Evolutionary conservation across 1,284 basidiomycete species (phyloP).

Genomic region (Pseudozyma flocculosa): DNA sequence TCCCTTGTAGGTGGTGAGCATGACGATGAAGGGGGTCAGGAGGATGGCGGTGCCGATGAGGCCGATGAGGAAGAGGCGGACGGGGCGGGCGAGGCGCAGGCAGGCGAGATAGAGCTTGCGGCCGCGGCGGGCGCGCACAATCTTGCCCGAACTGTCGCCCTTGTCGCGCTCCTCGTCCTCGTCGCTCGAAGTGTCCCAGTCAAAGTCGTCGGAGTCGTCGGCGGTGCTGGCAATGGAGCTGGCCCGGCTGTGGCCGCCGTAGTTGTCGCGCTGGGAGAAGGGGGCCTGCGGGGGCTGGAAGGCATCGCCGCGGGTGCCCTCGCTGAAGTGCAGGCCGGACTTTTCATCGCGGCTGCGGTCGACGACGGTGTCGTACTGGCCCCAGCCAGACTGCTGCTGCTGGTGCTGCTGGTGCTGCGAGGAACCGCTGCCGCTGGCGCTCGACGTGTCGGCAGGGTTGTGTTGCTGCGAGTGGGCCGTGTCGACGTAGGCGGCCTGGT

Average conservation of each 20-base stretch:
- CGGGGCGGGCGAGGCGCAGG: slow-evolving; percentile 45
- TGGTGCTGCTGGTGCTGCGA: slow-evolving; percentile 9
- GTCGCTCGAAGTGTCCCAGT: slow-evolving; percentile 48
- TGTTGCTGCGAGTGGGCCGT: not conserved
- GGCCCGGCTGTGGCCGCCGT: slow-evolving; percentile 15
- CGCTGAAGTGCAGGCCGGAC: slow-evolving; percentile 12
- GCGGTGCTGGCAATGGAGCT: slow-evolving; percentile 36
- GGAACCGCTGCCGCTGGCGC: slow-evolving; percentile 17
- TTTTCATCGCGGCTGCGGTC: slow-evolving; percentile 21
- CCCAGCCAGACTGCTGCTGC: slow-evolving; percentile 17
- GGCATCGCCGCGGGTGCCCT: slow-evolving; percentile 1
- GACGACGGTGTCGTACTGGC: slow-evolving; percentile 27
- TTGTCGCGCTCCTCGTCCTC: slow-evolving; percentile 31
- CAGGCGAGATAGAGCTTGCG: slow-evolving; percentile 44
- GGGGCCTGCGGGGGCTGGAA: slow-evolving; percentile 30
- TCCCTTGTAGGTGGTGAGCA: slow-evolving; percentile 26
- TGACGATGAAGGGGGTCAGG: slow-evolving; percentile 51
- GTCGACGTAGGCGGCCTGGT: slow-evolving; percentile 15
- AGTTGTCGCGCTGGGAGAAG: slow-evolving; percentile 16
- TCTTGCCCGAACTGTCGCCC: slow-evolving; percentile 14
- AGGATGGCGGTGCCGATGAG: slow-evolving; percentile 47
- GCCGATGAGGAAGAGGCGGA: slow-evolving; percentile 44
- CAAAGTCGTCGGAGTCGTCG: slow-evolving; percentile 53
- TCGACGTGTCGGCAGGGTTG: slow-evolving; percentile 7
- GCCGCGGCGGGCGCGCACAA: slow-evolving; percentile 40